phyloP scores from a whole-genome alignment of 768 basidiomycete species.

The Mycena galericulata region DNA sequence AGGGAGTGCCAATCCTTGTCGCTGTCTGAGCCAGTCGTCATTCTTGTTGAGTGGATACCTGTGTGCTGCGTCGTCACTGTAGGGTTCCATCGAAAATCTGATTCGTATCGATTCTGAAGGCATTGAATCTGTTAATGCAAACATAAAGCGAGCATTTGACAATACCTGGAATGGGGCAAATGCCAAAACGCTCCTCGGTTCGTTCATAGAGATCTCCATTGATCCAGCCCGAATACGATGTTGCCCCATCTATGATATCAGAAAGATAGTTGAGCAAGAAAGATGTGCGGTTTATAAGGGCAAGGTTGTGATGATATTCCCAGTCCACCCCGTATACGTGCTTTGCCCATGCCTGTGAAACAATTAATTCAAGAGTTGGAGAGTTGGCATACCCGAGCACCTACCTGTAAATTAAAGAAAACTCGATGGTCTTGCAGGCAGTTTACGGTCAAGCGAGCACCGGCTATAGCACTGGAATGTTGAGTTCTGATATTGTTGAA shows the following conservation, averaged over 20 bases:
- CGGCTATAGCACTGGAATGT: slow-evolving; percentile 18
- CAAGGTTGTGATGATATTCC: too few species aligned
- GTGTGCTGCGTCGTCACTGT: neutral
- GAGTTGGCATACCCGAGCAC: neutral
- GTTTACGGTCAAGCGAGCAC: slow-evolving; percentile 37
- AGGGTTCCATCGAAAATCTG: neutral
- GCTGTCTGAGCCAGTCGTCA: slow-evolving; percentile 38
- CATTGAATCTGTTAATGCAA: neutral
- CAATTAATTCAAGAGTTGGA: neutral
- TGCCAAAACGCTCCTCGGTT: slow-evolving; percentile 36
- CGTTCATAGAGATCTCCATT: slow-evolving; percentile 42
- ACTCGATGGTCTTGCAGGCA: slow-evolving; percentile 40
- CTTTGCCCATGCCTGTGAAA: slow-evolving; percentile 25
- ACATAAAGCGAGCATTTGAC: neutral
- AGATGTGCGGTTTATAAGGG: slow-evolving; percentile 36
- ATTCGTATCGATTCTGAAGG: neutral
- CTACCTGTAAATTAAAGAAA: slow-evolving; percentile 38
- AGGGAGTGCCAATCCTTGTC: slow-evolving; percentile 40
- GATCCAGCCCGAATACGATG: slow-evolving; percentile 37
- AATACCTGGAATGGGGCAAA: slow-evolving; percentile 39
- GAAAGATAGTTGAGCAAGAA: neutral
- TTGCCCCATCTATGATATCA: slow-evolving; percentile 22
- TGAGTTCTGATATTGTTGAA: neutral
- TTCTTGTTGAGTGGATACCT: slow-evolving; percentile 24
- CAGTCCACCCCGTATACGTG: slow-evolving; percentile 29